Evolutionary conservation across 495 filamentous ascomycete species (phyloP).

Genomic region (Aspergillus nidulans): DNA sequence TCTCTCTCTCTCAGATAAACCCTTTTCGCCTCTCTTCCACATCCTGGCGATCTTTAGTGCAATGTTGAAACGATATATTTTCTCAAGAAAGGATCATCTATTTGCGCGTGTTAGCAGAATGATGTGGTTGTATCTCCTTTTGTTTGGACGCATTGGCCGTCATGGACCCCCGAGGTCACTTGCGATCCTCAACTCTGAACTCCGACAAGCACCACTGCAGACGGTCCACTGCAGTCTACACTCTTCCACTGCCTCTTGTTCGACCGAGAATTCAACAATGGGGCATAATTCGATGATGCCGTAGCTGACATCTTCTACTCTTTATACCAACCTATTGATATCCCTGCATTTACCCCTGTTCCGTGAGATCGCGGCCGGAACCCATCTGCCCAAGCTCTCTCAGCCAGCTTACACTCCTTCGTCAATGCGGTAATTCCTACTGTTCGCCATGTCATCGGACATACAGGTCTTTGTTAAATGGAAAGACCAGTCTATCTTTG

Average conservation of each 20-base stretch:
- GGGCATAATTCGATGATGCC: slow-evolving; percentile 20
- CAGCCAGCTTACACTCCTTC: slow-evolving; percentile 17
- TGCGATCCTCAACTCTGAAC: neutral
- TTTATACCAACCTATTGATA: slow-evolving; percentile 1
- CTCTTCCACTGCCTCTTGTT: neutral
- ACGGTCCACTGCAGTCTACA: too few relatives aligned
- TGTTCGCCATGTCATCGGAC: slow-evolving; percentile 53
- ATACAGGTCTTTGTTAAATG: slow-evolving; percentile 93
- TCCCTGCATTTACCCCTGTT: neutral
- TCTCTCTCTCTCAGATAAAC: too few relatives aligned
- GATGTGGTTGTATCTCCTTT: too few relatives aligned
- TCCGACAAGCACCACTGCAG: neutral
- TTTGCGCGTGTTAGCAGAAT: too few relatives aligned
- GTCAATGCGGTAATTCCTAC: slow-evolving; percentile 35
- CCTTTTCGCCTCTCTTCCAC: too few relatives aligned
- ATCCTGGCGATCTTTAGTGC: too few relatives aligned
- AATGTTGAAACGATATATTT: neutral
- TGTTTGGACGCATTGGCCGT: neutral
- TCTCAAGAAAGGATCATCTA: too few relatives aligned
- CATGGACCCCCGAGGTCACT: neutral
- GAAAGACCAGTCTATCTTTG: slow-evolving; percentile 87
- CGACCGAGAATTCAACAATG: slow-evolving; percentile 16
- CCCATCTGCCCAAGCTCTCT: slow-evolving; percentile 18
- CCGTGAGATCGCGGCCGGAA: slow-evolving; percentile 21
- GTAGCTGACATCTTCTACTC: slow-evolving; percentile 16